Conservation (phyloP, 176 grass and related monocot species). For the Carex parvula region DNA sequence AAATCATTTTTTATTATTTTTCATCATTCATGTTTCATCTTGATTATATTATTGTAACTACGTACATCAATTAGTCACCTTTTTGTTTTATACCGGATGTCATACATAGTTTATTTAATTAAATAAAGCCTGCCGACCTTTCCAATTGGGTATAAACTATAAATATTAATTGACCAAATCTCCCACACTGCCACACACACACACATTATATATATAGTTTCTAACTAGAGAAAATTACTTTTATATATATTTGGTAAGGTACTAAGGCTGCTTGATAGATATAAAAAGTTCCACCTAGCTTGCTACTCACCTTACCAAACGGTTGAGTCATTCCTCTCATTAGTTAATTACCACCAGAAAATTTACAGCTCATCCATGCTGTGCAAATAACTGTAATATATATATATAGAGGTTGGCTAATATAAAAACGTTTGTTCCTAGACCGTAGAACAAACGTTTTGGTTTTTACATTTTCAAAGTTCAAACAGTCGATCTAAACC, state of each 20-base stretch:
- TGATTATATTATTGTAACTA: neutral
- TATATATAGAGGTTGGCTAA: too few relatives aligned
- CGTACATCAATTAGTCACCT: neutral
- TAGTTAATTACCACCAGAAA: neutral
- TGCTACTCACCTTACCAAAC: neutral
- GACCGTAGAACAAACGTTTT: too few relatives aligned
- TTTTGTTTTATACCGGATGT: neutral
- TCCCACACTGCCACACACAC: neutral
- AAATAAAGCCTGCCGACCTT: neutral
- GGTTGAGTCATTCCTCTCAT: neutral
- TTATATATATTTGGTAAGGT: neutral
- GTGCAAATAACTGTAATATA: neutral
- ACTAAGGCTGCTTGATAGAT: neutral
- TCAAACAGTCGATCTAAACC: too few relatives aligned
- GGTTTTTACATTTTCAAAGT: too few relatives aligned
- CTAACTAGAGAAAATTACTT: neutral
- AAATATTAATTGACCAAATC: neutral
- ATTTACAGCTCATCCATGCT: neutral
- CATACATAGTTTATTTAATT: conserved; percentile 8
- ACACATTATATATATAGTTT: neutral
- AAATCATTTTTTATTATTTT: neutral
- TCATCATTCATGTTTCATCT: neutral
- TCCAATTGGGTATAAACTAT: neutral
- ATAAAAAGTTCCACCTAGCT: neutral
- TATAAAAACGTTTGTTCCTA: too few relatives aligned